Percentiles rank a stretch among this genome's conserved stretches.
phyloP scores from a whole-genome alignment of 371 early-diverging fungal genomes.

The Cokeromyces recurvatus region DNA sequence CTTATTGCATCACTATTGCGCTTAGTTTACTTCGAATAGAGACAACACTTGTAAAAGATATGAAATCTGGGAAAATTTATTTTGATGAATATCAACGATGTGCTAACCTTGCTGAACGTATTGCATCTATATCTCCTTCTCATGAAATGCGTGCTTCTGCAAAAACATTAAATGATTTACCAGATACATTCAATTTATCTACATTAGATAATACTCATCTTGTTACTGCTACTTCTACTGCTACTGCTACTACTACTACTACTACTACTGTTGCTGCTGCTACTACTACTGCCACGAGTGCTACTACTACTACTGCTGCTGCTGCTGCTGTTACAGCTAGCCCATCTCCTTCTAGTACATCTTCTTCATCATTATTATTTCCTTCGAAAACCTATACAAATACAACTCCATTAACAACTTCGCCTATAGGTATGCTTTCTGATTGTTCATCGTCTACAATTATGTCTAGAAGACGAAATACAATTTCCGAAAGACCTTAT shows the following conservation, averaged over 20 bases:
- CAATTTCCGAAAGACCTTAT: too few relatives aligned
- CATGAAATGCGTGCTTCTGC: slow-evolving; percentile 25
- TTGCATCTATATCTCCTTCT: slow-evolving; percentile 32
- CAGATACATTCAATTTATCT: too few relatives aligned
- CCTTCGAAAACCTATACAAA: too few relatives aligned
- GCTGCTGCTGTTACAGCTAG: too few relatives aligned
- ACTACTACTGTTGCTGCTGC: neutral
- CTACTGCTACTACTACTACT: slow-evolving; percentile 7
- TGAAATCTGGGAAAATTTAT: slow-evolving; percentile 1
- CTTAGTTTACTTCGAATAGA: slow-evolving; percentile 29
- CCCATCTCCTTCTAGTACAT: too few relatives aligned
- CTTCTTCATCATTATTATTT: too few relatives aligned
- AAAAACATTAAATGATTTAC: slow-evolving; percentile 25
- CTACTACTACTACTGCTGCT: too few relatives aligned
- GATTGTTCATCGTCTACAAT: too few relatives aligned
- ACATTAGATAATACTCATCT: slow-evolving; percentile 10
- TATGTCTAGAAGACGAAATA: slow-evolving; percentile 9
- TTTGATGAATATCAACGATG: slow-evolving; percentile 25
- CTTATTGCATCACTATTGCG: slow-evolving; percentile 34
- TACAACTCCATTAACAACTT: too few relatives aligned
- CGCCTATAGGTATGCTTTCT: too few relatives aligned
- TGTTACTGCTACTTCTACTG: slow-evolving; percentile 2
- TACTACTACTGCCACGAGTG: too few relatives aligned
- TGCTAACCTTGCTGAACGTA: slow-evolving; percentile 14
- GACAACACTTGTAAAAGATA: slow-evolving; percentile 10